Conservation (phyloP, 23 red algal species). For the Cyanidioschyzon merolae region DNA sequence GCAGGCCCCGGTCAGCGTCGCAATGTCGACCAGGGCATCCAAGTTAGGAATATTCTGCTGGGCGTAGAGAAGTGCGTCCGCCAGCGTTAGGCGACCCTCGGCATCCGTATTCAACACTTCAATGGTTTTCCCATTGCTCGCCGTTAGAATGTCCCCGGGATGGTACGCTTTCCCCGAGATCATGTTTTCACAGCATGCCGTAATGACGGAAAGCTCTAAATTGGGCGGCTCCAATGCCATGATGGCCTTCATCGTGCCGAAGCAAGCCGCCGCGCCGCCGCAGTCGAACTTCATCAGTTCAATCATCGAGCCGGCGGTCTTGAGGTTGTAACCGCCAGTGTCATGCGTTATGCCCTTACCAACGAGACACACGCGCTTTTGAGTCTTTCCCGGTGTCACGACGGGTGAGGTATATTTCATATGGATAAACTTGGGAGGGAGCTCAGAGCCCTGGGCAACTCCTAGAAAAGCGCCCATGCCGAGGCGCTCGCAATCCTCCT, state of each 20-base stretch:
- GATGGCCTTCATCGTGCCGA: slow-evolving; percentile 75
- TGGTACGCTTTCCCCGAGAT: slow-evolving; percentile 57
- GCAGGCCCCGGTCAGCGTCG: slow-evolving; percentile 86
- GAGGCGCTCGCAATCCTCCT: slow-evolving; percentile 64
- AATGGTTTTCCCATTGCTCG: slow-evolving; percentile 84
- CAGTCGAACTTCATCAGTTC: slow-evolving; percentile 99
- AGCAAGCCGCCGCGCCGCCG: slow-evolving; percentile 64
- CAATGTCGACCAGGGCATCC: slow-evolving; percentile 76
- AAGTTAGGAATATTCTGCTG: slow-evolving; percentile 57
- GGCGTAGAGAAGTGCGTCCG: slow-evolving; percentile 85
- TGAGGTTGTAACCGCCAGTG: slow-evolving; percentile 95
- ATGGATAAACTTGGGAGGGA: slow-evolving; percentile 98
- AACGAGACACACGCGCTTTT: slow-evolving; percentile 75
- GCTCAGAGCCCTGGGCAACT: slow-evolving; percentile 57
- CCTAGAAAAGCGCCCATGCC: slow-evolving; percentile 87
- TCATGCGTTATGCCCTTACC: slow-evolving; percentile 92
- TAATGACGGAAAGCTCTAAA: slow-evolving; percentile 90
- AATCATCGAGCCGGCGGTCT: slow-evolving; percentile 67
- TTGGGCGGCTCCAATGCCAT: slow-evolving; percentile 52
- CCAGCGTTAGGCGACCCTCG: slow-evolving; percentile 81
- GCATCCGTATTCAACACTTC: slow-evolving; percentile 44
- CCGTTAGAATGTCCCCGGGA: slow-evolving; percentile 87
- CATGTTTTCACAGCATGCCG: slow-evolving; percentile 85
- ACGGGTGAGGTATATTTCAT: slow-evolving; percentile 61
- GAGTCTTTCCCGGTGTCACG: slow-evolving; percentile 18